phyloP scores from a whole-genome alignment of 306 rosid species.

The Cicer cuneatum region DNA sequence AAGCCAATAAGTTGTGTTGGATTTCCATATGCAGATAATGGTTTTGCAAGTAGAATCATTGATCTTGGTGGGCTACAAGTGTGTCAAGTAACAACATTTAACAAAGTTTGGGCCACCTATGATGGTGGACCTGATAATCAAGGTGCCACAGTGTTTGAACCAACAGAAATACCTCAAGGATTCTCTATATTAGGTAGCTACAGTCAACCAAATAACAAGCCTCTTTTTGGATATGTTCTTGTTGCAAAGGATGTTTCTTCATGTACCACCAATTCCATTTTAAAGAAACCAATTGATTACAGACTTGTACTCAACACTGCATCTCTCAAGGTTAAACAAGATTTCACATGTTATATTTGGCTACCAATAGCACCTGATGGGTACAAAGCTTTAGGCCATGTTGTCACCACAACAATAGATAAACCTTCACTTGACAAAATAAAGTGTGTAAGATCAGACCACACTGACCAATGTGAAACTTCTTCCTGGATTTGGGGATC shows the following conservation, averaged over 20 bases:
- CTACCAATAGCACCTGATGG: slow-evolving; percentile 65
- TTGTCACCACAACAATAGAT: slow-evolving; percentile 57
- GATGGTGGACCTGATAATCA: slow-evolving; percentile 69
- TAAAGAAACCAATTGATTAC: slow-evolving; percentile 63
- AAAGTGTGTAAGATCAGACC: slow-evolving; percentile 59
- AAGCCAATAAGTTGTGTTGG: neutral
- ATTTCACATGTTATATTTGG: slow-evolving; percentile 64
- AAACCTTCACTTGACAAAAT: slow-evolving; percentile 68
- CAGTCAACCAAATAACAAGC: slow-evolving; percentile 68
- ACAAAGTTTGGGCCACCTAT: slow-evolving; percentile 61
- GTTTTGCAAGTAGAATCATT: slow-evolving; percentile 60
- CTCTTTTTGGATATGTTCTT: slow-evolving; percentile 73
- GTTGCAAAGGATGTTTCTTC: slow-evolving; percentile 56
- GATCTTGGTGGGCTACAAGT: slow-evolving; percentile 72
- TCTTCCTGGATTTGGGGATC: slow-evolving; percentile 67
- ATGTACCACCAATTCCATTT: slow-evolving; percentile 11
- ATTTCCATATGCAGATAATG: slow-evolving; percentile 44
- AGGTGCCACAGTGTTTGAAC: slow-evolving; percentile 76
- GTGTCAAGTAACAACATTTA: slow-evolving; percentile 60
- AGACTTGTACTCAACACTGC: slow-evolving; percentile 63
- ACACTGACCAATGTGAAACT: slow-evolving; percentile 58
- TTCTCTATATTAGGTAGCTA: slow-evolving; percentile 66
- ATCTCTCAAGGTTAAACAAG: slow-evolving; percentile 50
- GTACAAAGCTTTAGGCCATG: slow-evolving; percentile 64
- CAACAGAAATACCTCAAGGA: slow-evolving; percentile 62